Evolutionary conservation across 352 stramenopile species (phyloP).

Genomic region (Phytophthora citricola): DNA sequence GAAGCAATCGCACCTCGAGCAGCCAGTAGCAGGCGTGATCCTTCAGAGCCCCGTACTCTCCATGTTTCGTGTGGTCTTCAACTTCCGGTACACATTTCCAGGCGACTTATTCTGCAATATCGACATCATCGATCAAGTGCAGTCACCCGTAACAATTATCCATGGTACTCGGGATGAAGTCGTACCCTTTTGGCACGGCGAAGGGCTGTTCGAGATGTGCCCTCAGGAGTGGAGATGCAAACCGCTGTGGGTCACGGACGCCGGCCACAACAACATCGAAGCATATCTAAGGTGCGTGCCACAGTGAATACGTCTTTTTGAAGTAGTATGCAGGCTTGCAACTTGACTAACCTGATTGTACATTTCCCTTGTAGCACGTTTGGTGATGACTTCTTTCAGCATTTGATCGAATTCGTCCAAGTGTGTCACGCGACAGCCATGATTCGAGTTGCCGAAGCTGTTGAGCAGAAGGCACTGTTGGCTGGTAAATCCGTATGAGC

Average conservation of each 20-base stretch:
- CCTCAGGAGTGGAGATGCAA: conserved; percentile 94
- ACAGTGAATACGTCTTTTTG: too few relatives aligned
- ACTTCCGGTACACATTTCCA: conserved; percentile 97
- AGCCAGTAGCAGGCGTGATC: conserved; percentile 95
- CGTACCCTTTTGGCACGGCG: conserved; percentile 98
- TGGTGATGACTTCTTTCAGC: conserved; percentile 83
- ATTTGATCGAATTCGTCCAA: conserved; percentile 79
- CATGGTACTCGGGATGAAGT: conserved; percentile 99
- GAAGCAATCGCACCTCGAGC: conserved; percentile 90
- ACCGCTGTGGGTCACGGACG: conserved; percentile 97
- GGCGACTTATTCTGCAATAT: conserved; percentile 99
- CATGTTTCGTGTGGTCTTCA: conserved; percentile 98
- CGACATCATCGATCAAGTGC: conserved; percentile 90
- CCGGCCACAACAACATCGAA: conserved; percentile 99
- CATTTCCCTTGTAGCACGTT: conserved; percentile 41
- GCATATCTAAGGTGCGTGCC: conserved; percentile 85
- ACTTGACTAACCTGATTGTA: conserved; percentile 17
- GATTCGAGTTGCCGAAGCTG: conserved; percentile 49
- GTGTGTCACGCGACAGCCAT: conserved; percentile 74
- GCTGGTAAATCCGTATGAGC: conserved; percentile 40
- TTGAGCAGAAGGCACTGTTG: conserved; percentile 38
- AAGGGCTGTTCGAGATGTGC: conserved; percentile 93
- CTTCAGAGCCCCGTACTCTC: conserved; percentile 96
- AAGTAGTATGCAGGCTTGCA: conserved; percentile 1
- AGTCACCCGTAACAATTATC: conserved; percentile 97